These are phyloP conservation scores for Sarocladium oryzae DNA, from an alignment of 2,329 filamentous ascomycete genomes.

Conservation along the genomic window DNA sequence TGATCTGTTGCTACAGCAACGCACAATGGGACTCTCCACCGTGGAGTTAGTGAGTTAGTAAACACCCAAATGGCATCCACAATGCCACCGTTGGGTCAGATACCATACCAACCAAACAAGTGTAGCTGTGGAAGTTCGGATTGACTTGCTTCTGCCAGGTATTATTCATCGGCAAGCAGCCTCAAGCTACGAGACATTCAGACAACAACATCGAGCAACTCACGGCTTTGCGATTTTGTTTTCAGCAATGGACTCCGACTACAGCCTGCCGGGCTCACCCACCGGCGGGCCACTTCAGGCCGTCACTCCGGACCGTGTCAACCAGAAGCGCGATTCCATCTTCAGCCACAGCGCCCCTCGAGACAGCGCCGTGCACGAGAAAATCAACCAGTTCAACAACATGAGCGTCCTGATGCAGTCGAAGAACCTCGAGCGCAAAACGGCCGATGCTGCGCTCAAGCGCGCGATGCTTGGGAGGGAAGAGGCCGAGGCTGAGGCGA, in stretches of 20 bases:
- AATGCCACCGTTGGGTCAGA: constrained; percentile 1
- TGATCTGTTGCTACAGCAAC: constrained; percentile 6
- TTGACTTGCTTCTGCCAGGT: neutral
- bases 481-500: constrained; percentile 64
- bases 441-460: constrained; percentile 58
- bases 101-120: neutral
- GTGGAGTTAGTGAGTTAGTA: neutral
- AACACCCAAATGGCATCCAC: constrained; percentile 1
- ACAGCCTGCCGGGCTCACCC: constrained; percentile 47
- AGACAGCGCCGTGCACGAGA: constrained; percentile 58
- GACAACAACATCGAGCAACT: neutral
- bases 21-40: neutral
- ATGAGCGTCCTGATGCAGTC: constrained; percentile 55
- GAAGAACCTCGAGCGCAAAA: constrained; percentile 57
- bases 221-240: neutral
- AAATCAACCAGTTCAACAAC: constrained; percentile 67
- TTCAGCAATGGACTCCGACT: constrained; percentile 32
- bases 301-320: constrained; percentile 58
- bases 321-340: constrained; percentile 37
- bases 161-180: too few species aligned
- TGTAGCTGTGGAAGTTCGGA: neutral
- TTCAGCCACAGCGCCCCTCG: constrained; percentile 35
- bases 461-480: constrained; percentile 63
- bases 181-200: too few species aligned
- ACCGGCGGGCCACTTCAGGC: constrained; percentile 50